Evolutionary conservation across 73 alveolate species (phyloP), one percentile per base, ranked within the genome.

Genomic region (Symbiodinium pilosum): DNA sequence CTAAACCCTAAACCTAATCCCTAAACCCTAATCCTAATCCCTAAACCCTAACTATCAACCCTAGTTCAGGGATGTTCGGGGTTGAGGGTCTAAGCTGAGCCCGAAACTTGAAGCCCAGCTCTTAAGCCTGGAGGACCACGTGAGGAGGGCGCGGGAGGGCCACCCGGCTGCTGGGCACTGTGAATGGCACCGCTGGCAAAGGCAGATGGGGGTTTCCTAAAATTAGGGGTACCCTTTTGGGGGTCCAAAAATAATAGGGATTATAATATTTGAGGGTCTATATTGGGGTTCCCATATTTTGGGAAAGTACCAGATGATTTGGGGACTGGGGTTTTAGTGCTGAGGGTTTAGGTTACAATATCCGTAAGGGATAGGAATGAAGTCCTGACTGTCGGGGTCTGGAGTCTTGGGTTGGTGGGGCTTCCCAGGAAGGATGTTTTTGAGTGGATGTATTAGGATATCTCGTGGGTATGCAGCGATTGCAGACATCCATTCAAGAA

Each of bases 181-280:
- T 40, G 97, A 69, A 54, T 91, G 97, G 97, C 77, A 68, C 39
- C 97, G 97, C 43, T 91, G 97, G 97, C 88, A 91, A 34, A 68
- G 77, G 97, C 77, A 16, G 41, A 47, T 14, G 14, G 59, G 59
- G 6, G 59, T 47, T 47, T 6, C 59, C 14, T 47, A n/a, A n/a
- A n/a, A n/a, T n/a, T n/a, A n/a, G n/a, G n/a, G n/a, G n/a, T n/a
- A n/a, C n/a, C n/a, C n/a, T n/a, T n/a, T n/a, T n/a, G n/a, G n/a
- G n/a, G n/a, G n/a, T n/a, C n/a, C n/a, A n/a, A n/a, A n/a, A n/a
- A n/a, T n/a, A n/a, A n/a, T n/a, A n/a, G n/a, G n/a, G n/a, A n/a
- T n/a, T n/a, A n/a, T n/a, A n/a, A n/a, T n/a, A n/a, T n/a, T n/a
- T n/a, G n/a, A n/a, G n/a, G n/a, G n/a, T n/a, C n/a, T n/a, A n/a